Evolutionary conservation across 352 stramenopile genomes (phyloP), one percentile per base, ranked within the genome.

Genomic region (Phytophthora sojae): DNA sequence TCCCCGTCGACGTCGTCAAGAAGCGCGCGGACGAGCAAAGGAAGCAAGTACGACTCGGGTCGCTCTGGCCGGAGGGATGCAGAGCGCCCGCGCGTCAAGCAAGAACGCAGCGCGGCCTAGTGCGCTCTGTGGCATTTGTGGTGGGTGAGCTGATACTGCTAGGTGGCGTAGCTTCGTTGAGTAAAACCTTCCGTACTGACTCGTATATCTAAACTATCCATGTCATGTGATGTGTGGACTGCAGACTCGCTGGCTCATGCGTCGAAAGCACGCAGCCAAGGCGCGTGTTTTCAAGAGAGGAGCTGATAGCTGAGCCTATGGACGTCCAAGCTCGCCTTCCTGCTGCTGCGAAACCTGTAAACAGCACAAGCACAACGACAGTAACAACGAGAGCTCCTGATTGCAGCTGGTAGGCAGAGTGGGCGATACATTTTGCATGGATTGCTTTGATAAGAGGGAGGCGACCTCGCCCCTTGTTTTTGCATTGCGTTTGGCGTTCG

Each of bases 91-190:
- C 64, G 68, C 23, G 71, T 80, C 23, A 78, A 80, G 50, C 75
- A 80, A 64, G 75, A 82, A 39, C 74, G 68, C 49, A 78, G 71
- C 47, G 63, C 59, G 14, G 75, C 64, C 25, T 80, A 53, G 23
- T 58, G 21, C 17, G 14, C 58, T 45, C 11, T 45, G 37, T 21
- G 42, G 42, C 42, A 49, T 21, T 21, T 9, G 42, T 49, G 42
- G 42, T 23, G 42, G 55, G 54, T 77, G 59, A 70, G 58, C 30
- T 54, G 35, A 47, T 6, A 25, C 8, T 66, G 23, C 21, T 17
- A 60, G 17, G 55, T 8, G 52, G 23, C 23, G 21, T 68, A 63
- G 25, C 30, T 69, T 60, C 11, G 37, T 67, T 69, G 57, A 64
- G 32, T 57, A 76, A 62, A 70, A 32, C 21, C 7, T n/a, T 69